Evolutionary conservation across 2,329 filamentous ascomycete species (phyloP).

Genomic region (Exophiala sp.): DNA sequence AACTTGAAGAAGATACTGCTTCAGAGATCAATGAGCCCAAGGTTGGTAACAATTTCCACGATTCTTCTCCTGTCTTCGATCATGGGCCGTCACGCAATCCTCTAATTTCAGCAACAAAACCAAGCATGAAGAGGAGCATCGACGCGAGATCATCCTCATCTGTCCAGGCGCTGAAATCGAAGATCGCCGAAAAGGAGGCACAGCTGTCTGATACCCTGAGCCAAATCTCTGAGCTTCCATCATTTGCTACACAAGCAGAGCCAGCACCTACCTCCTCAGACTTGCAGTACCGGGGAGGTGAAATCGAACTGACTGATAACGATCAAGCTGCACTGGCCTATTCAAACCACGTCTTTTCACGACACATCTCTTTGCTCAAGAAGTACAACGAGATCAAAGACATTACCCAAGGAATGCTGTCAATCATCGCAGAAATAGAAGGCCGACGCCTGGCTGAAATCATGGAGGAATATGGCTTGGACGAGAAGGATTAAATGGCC

Average conservation of each 20-base stretch:
- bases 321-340: conserved; percentile 21
- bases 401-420: conserved; percentile 62
- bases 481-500: conserved; percentile 10
- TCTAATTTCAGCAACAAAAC: not conserved
- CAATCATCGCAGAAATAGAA: conserved; percentile 59
- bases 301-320: not conserved
- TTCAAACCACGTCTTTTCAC: conserved; percentile 54
- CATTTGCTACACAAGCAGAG: not conserved
- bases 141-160: not conserved
- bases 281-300: conserved; percentile 23
- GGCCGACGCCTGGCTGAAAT: conserved; percentile 23
- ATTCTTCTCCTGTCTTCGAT: no score
- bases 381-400: conserved; percentile 71
- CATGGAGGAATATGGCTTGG: conserved; percentile 14
- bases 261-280: not conserved
- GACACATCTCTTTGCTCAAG: conserved; percentile 63
- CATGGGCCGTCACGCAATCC: no score
- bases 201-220: conserved; percentile 3
- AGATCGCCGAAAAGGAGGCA: conserved; percentile 3
- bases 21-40: no score
- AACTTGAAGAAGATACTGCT: no score
- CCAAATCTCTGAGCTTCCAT: conserved; percentile 7
- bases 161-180: conserved; percentile 5
- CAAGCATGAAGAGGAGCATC: not conserved
- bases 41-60: no score